Evolutionary conservation across 352 stramenopile species (phyloP).

Genomic region (Pythium plurisporium): DNA sequence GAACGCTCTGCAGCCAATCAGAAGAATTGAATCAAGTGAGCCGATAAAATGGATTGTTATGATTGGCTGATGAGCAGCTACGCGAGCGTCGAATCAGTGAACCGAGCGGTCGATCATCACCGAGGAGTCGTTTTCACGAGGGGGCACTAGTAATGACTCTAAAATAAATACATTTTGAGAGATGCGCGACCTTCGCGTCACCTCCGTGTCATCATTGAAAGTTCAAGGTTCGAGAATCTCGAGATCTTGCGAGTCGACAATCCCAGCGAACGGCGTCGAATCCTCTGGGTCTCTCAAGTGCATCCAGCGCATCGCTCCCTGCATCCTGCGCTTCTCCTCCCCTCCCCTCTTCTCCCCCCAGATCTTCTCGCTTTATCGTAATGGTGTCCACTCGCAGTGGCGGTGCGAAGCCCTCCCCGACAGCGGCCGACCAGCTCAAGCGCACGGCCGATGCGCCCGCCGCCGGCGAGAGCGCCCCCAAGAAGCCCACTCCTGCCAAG

Average conservation of each 20-base stretch:
- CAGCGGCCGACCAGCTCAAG: slow-evolving; percentile 28
- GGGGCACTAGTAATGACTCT: background rate
- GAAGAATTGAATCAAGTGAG: slow-evolving; percentile 1
- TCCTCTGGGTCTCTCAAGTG: no score
- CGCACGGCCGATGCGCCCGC: slow-evolving; percentile 22
- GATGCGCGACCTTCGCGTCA: slow-evolving; percentile 30
- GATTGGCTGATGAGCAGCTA: slow-evolving; percentile 14
- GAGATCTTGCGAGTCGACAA: background rate
- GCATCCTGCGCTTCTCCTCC: no score
- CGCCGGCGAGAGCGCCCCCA: slow-evolving; percentile 27
- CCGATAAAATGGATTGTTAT: slow-evolving; percentile 17
- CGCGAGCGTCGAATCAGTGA: slow-evolving; percentile 14
- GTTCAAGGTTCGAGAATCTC: slow-evolving; percentile 26
- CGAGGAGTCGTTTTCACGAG: background rate
- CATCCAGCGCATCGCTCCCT: no score
- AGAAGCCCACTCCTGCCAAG: slow-evolving; percentile 34
- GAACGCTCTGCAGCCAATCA: slow-evolving; percentile 21
- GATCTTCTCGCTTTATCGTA: no score
- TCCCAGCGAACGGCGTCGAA: slow-evolving; percentile 17
- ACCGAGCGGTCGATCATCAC: slow-evolving; percentile 3
- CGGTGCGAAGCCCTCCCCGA: slow-evolving; percentile 18
- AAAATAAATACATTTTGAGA: no score
- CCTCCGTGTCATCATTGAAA: slow-evolving; percentile 1
- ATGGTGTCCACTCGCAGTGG: slow-evolving; percentile 25
- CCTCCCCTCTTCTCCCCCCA: background rate